Base-by-base conservation (phyloP, 352 stramenopile species). In the Nothophytophthora sp. region DNA sequence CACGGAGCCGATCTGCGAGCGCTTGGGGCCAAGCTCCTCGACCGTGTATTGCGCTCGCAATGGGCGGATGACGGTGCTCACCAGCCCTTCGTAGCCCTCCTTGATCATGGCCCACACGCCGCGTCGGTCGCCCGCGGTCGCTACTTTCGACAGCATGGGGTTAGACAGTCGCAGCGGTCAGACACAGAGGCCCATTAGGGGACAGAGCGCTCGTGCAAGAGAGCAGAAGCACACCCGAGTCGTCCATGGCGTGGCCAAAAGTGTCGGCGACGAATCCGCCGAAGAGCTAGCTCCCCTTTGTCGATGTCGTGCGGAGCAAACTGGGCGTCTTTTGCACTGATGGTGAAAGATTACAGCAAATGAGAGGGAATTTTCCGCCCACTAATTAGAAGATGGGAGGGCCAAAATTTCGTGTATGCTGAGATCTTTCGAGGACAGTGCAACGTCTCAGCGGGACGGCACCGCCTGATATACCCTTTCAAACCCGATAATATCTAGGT, bases 61-160 rank as follows among this genome's bases (percentile, higher is more conserved):
- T 4, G 84, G 84, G 3, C 84, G 81, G 45, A 94, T 92, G 13
- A 94, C 84, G 5, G 81, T 92, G 35, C 74, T 81, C 42, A 94
- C 81, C 12, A 94, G 81, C 0, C 80, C 73, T 51, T 94, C 76
- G 67, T 94, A 94, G 9, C 79, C 81, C 46, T 90, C 74, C 42
- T 90, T 91, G 58, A 92, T 79, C 68, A 87, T 87, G 11, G 76
- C 63, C 81, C 81, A 92, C 67, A 94, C 80, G 46, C 84, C 66
- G n/a, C 79, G 75, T n/a, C 71, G 71, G 22, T 88, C 74, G 32
- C 58, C 45, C 11, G 60, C 63, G 15, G 60, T 73, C n/a, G 63
- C 67, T 79, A 30, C 11, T 13, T 38, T 8, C 45, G 23, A 8
- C 3, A 44, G 25, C 11, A 52, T n/a, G 46, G 23, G 5, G 9